These are phyloP conservation scores for Porphyrellus cyaneotinctus DNA, from an alignment of 768 basidiomycete genomes.

Conservation along the genomic window DNA sequence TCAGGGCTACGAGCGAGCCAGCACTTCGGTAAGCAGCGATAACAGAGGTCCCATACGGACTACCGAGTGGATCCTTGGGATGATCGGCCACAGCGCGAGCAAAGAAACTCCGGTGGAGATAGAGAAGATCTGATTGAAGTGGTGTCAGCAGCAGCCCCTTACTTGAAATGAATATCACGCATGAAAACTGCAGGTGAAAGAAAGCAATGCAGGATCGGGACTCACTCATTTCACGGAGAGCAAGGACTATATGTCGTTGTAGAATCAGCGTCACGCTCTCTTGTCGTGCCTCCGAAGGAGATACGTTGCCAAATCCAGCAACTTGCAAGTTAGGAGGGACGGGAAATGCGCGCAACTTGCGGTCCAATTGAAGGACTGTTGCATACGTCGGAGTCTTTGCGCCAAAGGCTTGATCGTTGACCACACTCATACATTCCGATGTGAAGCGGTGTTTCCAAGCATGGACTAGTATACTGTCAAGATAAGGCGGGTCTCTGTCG, in stretches of 20 bases:
- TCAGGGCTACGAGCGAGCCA: slow-evolving; percentile 64
- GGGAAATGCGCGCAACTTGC: slow-evolving; percentile 63
- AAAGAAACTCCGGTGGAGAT: slow-evolving; percentile 71
- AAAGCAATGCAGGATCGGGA: slow-evolving; percentile 8
- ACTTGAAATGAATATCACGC: background rate
- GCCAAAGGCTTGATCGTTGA: slow-evolving; percentile 70
- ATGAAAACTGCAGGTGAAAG: background rate
- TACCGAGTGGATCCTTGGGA: slow-evolving; percentile 69
- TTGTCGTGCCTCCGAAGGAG: slow-evolving; percentile 39
- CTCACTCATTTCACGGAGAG: slow-evolving; percentile 67
- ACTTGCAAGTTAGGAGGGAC: slow-evolving; percentile 65
- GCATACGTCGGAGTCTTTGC: slow-evolving; percentile 66
- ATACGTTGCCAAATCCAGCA: slow-evolving; percentile 57
- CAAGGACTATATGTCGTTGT: slow-evolving; percentile 64
- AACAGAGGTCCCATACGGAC: slow-evolving; percentile 68
- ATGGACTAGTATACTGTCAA: slow-evolving; percentile 40
- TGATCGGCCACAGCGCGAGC: slow-evolving; percentile 70
- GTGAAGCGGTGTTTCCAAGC: slow-evolving; percentile 69
- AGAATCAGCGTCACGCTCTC: slow-evolving; percentile 44
- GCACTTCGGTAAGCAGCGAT: slow-evolving; percentile 73
- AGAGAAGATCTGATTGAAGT: slow-evolving; percentile 50
- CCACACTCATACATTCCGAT: slow-evolving; percentile 63
- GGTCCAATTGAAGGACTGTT: slow-evolving; percentile 62
- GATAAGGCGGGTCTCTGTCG: background rate
- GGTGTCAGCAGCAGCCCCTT: slow-evolving; percentile 14